A percentile compares a stretch with the other conserved stretches of the same genome.
phyloP scores from a whole-genome alignment of 179 eudicot genomes.

The Camellia oleifera region DNA sequence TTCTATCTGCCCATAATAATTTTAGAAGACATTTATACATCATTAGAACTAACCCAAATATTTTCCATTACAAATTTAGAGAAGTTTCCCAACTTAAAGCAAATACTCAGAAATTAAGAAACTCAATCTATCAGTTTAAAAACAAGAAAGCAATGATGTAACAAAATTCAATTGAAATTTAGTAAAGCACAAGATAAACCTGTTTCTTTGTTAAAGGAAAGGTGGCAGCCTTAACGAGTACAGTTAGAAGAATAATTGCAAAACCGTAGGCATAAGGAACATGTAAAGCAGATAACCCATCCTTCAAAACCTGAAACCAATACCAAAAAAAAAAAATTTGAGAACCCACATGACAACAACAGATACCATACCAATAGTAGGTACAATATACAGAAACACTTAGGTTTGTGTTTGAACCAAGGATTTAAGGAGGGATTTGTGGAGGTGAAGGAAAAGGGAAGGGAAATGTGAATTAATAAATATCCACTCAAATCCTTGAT shows the following conservation, averaged over 20 bases:
- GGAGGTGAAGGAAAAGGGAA: too few species aligned
- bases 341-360: background rate
- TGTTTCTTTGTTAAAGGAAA: constrained; percentile 72
- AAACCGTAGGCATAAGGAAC: constrained; percentile 67
- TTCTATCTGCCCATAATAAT: constrained; percentile 61
- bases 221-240: constrained; percentile 64
- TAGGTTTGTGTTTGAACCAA: background rate
- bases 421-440: too few species aligned
- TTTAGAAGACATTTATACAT: background rate
- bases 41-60: background rate
- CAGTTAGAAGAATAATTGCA: constrained; percentile 62
- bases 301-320: constrained; percentile 53
- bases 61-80: background rate
- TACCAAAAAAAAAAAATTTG: too few species aligned
- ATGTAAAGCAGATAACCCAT: constrained; percentile 55
- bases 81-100: background rate
- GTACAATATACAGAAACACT: background rate
- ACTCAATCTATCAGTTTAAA: background rate
- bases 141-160: background rate
- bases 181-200: constrained; percentile 28
- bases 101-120: background rate
- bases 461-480: too few species aligned
- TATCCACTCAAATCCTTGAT: too few species aligned
- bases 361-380: background rate
- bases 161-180: background rate